Percentiles rank a stretch among this genome's conserved stretches.
phyloP scores from a whole-genome alignment of 2,329 filamentous ascomycete species.

The Diplocarpon mali region DNA sequence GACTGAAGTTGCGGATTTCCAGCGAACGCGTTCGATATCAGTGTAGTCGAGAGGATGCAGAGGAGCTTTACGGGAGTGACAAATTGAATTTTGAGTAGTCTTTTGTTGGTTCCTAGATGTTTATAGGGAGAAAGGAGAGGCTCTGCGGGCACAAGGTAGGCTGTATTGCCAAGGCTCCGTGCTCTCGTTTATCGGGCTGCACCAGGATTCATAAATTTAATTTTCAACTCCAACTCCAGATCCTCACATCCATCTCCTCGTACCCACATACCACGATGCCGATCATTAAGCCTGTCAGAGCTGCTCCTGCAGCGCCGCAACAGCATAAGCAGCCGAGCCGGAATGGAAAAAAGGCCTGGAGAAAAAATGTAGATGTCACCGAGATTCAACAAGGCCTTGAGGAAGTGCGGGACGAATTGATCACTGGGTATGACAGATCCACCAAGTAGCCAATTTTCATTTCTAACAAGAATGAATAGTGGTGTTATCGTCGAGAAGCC shows the following conservation, averaged over 20 bases:
- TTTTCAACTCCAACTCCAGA: too few species aligned
- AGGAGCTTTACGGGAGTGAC: neutral
- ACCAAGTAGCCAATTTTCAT: conserved; percentile 2
- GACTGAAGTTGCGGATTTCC: neutral
- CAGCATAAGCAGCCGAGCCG: conserved; percentile 82
- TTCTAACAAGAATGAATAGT: conserved; percentile 34
- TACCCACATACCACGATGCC: conserved; percentile 19
- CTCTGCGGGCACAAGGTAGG: too few species aligned
- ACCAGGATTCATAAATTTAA: too few species aligned
- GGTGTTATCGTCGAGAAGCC: conserved; percentile 77
- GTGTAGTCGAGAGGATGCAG: neutral
- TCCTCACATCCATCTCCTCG: too few species aligned
- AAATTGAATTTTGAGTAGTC: too few species aligned
- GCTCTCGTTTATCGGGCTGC: neutral
- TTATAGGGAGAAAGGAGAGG: too few species aligned
- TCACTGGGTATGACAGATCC: conserved; percentile 55
- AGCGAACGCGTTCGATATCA: neutral
- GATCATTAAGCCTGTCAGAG: conserved; percentile 28
- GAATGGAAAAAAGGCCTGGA: conserved; percentile 98
- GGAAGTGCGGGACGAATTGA: conserved; percentile 77
- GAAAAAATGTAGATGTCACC: conserved; percentile 92
- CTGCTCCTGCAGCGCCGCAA: conserved; percentile 52
- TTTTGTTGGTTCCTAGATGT: too few species aligned
- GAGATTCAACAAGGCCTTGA: conserved; percentile 76
- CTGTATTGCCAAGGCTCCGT: neutral